phyloP scores from a whole-genome alignment of 305 asterid species.

The Petunia hybrid region DNA sequence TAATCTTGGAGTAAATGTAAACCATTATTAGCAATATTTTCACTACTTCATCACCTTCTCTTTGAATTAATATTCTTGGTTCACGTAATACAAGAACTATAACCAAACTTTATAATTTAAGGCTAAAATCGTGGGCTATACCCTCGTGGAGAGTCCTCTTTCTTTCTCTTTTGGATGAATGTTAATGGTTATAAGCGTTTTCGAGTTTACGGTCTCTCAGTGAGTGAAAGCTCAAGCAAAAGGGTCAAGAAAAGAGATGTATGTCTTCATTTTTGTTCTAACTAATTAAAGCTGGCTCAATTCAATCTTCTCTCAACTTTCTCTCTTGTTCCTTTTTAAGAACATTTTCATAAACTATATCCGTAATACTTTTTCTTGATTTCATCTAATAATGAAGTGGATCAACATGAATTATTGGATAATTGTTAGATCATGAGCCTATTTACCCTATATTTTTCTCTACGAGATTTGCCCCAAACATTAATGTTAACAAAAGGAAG shows the following conservation, averaged over 20 bases:
- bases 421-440: neutral
- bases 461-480: neutral
- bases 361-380: neutral
- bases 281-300: too few relatives aligned
- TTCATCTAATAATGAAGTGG: neutral
- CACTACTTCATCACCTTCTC: neutral
- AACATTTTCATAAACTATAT: neutral
- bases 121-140: neutral
- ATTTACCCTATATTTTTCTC: neutral
- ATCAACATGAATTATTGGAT: neutral
- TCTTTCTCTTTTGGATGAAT: neutral
- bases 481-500: neutral
- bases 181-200: neutral
- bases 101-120: neutral
- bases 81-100: neutral
- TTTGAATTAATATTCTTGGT: neutral
- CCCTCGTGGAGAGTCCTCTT: neutral
- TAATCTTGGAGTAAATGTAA: neutral
- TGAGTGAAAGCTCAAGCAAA: neutral
- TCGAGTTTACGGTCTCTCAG: neutral
- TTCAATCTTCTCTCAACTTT: neutral
- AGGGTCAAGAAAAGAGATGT: too few relatives aligned
- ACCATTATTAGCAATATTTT: neutral
- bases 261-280: neutral
- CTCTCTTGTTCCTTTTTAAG: too few relatives aligned